phyloP scores from a whole-genome alignment of 2,329 filamentous ascomycete genomes.

The Aspergillus niger region DNA sequence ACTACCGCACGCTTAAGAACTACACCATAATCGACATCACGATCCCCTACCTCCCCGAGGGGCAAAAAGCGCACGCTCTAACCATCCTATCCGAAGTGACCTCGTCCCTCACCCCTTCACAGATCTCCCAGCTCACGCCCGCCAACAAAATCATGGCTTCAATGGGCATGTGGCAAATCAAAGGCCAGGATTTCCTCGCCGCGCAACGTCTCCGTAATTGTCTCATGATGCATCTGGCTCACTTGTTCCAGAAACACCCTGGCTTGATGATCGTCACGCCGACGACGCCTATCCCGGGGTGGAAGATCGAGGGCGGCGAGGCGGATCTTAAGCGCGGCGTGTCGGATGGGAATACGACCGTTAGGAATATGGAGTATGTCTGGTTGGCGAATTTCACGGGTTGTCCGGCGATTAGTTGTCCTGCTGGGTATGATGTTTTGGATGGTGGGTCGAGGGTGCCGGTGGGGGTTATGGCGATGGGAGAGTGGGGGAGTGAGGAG shows the following conservation, averaged over 20 bases:
- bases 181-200: constrained; percentile 69
- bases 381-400: constrained; percentile 84
- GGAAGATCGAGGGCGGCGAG: constrained; percentile 61
- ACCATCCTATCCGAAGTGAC: constrained; percentile 75
- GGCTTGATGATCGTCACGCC: constrained; percentile 79
- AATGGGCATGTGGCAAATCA: constrained; percentile 62
- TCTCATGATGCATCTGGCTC: constrained; percentile 76
- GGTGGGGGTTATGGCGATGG: constrained; percentile 57
- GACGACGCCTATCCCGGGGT: constrained; percentile 73
- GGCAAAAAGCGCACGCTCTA: constrained; percentile 73
- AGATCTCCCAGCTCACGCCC: constrained; percentile 60
- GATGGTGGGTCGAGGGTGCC: constrained; percentile 39
- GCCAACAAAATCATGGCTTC: constrained; percentile 71
- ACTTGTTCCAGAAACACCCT: constrained; percentile 69
- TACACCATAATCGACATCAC: constrained; percentile 52
- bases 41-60: constrained; percentile 64
- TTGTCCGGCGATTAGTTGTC: constrained; percentile 72
- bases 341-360: constrained; percentile 69
- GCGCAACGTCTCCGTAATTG: constrained; percentile 73
- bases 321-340: constrained; percentile 65
- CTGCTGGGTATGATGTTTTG: constrained; percentile 67
- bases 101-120: constrained; percentile 51
- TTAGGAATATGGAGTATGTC: constrained; percentile 82
- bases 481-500: constrained; percentile 58
- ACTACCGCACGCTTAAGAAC: constrained; percentile 44